A percentile compares a stretch with the other conserved stretches of the same genome.
Conservation (phyloP, 2,329 filamentous ascomycete species). For the Fusarium cicatricum region DNA sequence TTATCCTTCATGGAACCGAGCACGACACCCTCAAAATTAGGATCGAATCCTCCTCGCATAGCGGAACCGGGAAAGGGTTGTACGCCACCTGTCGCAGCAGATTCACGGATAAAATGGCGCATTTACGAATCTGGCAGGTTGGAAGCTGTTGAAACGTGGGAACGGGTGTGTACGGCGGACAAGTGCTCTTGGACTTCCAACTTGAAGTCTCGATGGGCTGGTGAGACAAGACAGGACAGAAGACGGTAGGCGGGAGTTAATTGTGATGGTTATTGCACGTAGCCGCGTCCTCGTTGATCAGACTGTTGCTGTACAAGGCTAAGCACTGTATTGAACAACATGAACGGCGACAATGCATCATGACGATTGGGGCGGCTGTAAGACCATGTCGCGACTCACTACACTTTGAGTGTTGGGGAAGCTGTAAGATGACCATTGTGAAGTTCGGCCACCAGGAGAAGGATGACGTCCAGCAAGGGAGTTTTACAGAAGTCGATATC, state of each 20-base stretch:
- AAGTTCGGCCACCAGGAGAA: slow-evolving; percentile 3
- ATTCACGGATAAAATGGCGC: slow-evolving; percentile 30
- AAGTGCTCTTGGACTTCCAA: too few relatives aligned
- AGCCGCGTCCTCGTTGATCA: too few relatives aligned
- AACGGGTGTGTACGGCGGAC: background rate
- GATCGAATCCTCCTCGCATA: slow-evolving; percentile 6
- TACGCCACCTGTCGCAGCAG: slow-evolving; percentile 27
- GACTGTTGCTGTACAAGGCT: background rate
- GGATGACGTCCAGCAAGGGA: background rate
- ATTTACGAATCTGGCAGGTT: slow-evolving; percentile 26
- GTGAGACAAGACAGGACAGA: too few relatives aligned
- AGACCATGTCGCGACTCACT: background rate
- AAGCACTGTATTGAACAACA: background rate
- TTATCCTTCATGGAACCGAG: background rate
- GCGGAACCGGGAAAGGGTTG: slow-evolving; percentile 23
- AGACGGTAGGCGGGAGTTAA: too few relatives aligned
- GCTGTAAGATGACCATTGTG: background rate
- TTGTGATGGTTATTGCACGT: too few relatives aligned
- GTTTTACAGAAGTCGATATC: background rate
- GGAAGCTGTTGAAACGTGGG: background rate
- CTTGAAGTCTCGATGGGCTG: too few relatives aligned
- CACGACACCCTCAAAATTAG: background rate
- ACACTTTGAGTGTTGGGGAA: slow-evolving; percentile 3
- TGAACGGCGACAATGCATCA: background rate
- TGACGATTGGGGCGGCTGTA: background rate